phyloP scores from a whole-genome alignment of 495 filamentous ascomycete genomes.

The Hyaloscypha variabilis region DNA sequence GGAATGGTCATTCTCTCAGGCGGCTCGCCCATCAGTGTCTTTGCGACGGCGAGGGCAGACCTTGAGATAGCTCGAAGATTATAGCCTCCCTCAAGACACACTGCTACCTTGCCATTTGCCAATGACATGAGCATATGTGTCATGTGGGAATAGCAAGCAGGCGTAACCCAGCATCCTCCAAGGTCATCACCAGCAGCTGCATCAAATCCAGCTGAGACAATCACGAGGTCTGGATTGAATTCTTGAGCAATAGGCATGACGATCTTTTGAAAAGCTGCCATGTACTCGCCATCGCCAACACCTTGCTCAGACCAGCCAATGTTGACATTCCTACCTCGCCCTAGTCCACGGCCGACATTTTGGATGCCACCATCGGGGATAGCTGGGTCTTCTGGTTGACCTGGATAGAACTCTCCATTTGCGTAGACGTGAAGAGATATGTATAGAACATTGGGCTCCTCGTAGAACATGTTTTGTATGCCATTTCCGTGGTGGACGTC shows the following conservation, averaged over 20 bases:
- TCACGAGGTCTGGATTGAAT: slow-evolving; percentile 92
- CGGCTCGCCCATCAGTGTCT: slow-evolving; percentile 92
- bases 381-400: slow-evolving; percentile 59
- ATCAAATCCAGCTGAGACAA: slow-evolving; percentile 96
- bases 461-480: slow-evolving; percentile 94
- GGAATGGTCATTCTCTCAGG: slow-evolving; percentile 67
- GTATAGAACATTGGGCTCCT: slow-evolving; percentile 93
- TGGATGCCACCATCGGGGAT: slow-evolving; percentile 70
- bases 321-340: slow-evolving; percentile 91
- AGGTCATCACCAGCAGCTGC: slow-evolving; percentile 91
- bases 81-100: slow-evolving; percentile 95
- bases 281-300: slow-evolving; percentile 96
- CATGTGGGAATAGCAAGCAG: slow-evolving; percentile 95
- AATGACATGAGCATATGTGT: slow-evolving; percentile 98
- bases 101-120: slow-evolving; percentile 86
- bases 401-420: slow-evolving; percentile 84
- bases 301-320: slow-evolving; percentile 91
- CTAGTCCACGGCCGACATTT: slow-evolving; percentile 72
- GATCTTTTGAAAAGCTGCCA: slow-evolving; percentile 92
- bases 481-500: slow-evolving; percentile 89
- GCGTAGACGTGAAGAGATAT: slow-evolving; percentile 93
- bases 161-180: slow-evolving; percentile 88
- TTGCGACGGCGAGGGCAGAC: slow-evolving; percentile 88
- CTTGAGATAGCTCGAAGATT: slow-evolving; percentile 90
- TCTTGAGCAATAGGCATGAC: slow-evolving; percentile 97